Conservation (phyloP, 352 stramenopile genomes). For the Thalassiosira mediterranea region DNA sequence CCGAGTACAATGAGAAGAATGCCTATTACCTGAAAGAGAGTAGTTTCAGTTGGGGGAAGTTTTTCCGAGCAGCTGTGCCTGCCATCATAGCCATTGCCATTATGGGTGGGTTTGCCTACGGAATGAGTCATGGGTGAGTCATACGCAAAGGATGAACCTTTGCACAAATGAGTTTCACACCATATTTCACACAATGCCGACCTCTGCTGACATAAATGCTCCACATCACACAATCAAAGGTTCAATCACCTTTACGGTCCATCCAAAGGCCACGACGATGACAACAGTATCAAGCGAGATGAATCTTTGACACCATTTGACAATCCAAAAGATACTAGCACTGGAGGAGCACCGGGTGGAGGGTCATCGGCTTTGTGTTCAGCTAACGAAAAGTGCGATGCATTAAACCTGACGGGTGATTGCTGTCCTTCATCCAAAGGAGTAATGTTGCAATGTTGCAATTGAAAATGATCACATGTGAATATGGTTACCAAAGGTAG, state of each 20-base stretch:
- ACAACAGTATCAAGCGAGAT: constrained; percentile 25
- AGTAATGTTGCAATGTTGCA: constrained; percentile 43
- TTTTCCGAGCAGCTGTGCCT: constrained; percentile 32
- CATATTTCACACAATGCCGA: constrained; percentile 3
- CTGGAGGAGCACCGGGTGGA: not conserved
- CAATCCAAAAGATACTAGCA: constrained; percentile 4
- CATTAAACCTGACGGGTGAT: constrained; percentile 28
- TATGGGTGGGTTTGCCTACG: constrained; percentile 47
- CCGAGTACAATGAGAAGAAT: constrained; percentile 42
- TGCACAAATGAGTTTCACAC: not conserved
- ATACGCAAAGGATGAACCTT: not conserved
- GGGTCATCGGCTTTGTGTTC: constrained; percentile 18
- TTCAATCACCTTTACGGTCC: constrained; percentile 46
- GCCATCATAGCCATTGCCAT: constrained; percentile 42
- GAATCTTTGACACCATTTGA: constrained; percentile 13
- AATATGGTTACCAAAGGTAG: too few species aligned
- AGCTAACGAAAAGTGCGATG: constrained; percentile 33
- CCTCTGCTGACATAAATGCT: constrained; percentile 5
- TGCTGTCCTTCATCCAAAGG: constrained; percentile 47
- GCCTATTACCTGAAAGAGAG: constrained; percentile 45
- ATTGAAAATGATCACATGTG: constrained; percentile 19
- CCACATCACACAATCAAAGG: constrained; percentile 9
- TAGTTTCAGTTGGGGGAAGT: constrained; percentile 34
- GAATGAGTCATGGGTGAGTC: constrained; percentile 52
- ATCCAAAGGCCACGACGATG: constrained; percentile 19